phyloP scores from a whole-genome alignment of 176 grass and related monocot species.

The Zea luxurians region DNA sequence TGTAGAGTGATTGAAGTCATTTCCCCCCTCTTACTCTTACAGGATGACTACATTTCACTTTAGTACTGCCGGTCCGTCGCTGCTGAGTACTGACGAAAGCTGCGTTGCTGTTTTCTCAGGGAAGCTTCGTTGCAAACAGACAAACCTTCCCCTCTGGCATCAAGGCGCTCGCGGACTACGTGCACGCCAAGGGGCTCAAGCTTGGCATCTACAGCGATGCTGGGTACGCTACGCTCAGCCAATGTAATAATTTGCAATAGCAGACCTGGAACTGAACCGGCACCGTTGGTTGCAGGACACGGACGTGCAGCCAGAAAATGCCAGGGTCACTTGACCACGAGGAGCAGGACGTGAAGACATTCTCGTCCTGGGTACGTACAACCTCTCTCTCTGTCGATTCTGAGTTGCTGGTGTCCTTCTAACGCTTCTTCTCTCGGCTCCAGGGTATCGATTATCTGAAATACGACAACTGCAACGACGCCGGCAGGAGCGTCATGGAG shows the following conservation, averaged over 20 bases:
- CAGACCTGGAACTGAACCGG: slow-evolving; percentile 22
- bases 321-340: slow-evolving; percentile 87
- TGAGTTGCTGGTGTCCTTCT: slow-evolving; percentile 29
- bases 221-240: slow-evolving; percentile 47
- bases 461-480: slow-evolving; percentile 87
- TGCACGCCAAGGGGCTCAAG: slow-evolving; percentile 80
- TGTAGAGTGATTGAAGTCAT: background rate
- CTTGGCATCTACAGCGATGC: slow-evolving; percentile 92
- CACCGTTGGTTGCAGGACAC: slow-evolving; percentile 41
- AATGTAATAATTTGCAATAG: slow-evolving; percentile 8
- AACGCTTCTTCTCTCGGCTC: slow-evolving; percentile 1
- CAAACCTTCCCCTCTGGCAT: slow-evolving; percentile 80
- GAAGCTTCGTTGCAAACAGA: slow-evolving; percentile 64
- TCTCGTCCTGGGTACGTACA: slow-evolving; percentile 71
- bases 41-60: background rate
- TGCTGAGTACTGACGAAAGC: slow-evolving; percentile 15
- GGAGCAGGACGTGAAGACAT: slow-evolving; percentile 90
- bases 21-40: background rate
- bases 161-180: slow-evolving; percentile 81
- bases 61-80: background rate
- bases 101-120: slow-evolving; percentile 50
- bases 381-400: background rate
- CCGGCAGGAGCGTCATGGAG: slow-evolving; percentile 44
- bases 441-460: slow-evolving; percentile 94
- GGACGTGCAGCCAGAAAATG: slow-evolving; percentile 72